phyloP scores from a whole-genome alignment of 2,329 filamentous ascomycete genomes.

The Ceratocystis cacaofunesta region DNA sequence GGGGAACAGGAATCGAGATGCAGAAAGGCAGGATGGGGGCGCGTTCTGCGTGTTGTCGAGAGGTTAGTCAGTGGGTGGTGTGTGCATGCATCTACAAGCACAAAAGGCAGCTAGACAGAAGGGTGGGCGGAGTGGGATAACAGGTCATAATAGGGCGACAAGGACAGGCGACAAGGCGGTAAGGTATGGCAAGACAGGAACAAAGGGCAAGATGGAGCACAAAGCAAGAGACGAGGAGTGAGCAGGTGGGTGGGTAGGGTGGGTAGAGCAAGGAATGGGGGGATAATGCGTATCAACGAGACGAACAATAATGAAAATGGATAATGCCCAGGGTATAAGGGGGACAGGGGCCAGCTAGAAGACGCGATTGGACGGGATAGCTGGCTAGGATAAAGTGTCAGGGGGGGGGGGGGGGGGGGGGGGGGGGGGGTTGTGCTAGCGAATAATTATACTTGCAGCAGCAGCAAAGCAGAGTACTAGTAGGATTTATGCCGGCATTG shows the following conservation, averaged over 20 bases:
- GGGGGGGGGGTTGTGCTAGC: background rate
- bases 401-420: background rate
- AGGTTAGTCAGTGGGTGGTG: constrained; percentile 1
- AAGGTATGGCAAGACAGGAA: background rate
- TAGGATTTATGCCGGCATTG: background rate
- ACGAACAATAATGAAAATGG: background rate
- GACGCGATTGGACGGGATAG: background rate
- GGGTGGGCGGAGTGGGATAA: background rate
- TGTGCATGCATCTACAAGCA: background rate
- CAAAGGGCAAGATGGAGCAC: background rate
- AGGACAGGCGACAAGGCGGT: background rate
- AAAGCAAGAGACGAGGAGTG: background rate
- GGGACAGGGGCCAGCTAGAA: background rate
- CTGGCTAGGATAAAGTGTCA: background rate
- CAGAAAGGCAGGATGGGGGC: background rate
- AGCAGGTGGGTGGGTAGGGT: background rate
- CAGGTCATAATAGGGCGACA: background rate
- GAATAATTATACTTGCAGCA: background rate
- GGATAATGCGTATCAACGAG: background rate
- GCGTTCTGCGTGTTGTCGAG: background rate
- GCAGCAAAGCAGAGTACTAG: background rate
- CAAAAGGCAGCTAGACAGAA: background rate
- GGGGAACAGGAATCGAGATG: background rate
- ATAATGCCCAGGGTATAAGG: background rate
- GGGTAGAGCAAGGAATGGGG: background rate